Evolutionary conservation across 306 rosid species (phyloP).

Genomic region (Medicago ruthenica): DNA sequence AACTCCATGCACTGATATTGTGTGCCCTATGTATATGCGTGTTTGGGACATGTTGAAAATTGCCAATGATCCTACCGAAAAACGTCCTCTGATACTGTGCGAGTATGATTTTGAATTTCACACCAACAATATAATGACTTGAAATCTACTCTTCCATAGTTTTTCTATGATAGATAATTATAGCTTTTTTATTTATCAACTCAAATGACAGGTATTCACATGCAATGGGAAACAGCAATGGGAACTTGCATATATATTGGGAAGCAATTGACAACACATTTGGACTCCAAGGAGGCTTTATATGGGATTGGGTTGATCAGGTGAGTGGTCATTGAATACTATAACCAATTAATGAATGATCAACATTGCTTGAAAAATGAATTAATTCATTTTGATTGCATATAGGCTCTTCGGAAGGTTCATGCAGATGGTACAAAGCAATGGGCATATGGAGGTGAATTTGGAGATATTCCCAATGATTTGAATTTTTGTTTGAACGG

Average conservation of each 20-base stretch:
- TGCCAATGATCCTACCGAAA: constrained; percentile 88
- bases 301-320: constrained; percentile 99
- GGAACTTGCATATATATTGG: constrained; percentile 89
- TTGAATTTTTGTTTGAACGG: constrained; percentile 88
- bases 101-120: constrained; percentile 61
- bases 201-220: constrained; percentile 83
- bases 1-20: constrained; percentile 87
- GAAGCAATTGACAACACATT: constrained; percentile 91
- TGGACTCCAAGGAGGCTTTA: constrained; percentile 99
- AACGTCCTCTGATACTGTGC: constrained; percentile 91
- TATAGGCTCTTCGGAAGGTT: constrained; percentile 72
- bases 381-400: constrained; percentile 21
- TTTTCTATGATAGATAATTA: background rate
- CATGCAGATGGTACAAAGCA: constrained; percentile 61
- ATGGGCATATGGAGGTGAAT: constrained; percentile 99
- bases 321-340: constrained; percentile 45
- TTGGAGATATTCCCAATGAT: constrained; percentile 91
- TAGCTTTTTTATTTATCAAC: constrained; percentile 29
- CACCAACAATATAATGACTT: constrained; percentile 11
- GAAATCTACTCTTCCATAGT: constrained; percentile 31
- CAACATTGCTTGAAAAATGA: constrained; percentile 29
- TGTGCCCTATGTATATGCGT: constrained; percentile 99
- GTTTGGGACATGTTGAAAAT: constrained; percentile 91
- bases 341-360: constrained; percentile 27
- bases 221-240: constrained; percentile 97